These are phyloP conservation scores for Chalciporus chontae DNA, from an alignment of 768 basidiomycete genomes.

Conservation along the genomic window DNA sequence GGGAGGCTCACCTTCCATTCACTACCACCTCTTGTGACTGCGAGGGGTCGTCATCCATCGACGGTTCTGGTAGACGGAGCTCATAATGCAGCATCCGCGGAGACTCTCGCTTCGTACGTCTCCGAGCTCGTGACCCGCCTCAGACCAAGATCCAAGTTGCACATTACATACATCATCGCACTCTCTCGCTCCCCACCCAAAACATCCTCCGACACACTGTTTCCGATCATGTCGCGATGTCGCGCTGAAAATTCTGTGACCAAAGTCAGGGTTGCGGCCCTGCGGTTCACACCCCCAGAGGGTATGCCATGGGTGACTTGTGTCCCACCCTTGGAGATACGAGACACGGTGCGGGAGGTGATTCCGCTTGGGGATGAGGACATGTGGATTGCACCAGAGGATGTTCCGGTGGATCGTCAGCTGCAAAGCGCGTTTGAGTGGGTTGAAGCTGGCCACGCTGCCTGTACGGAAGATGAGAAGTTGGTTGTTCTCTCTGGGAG, in stretches of 20 bases:
- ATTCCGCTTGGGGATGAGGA: slow-evolving; percentile 38
- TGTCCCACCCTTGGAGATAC: slow-evolving; percentile 51
- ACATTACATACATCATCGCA: slow-evolving; percentile 69
- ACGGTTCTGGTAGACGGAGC: slow-evolving; percentile 85
- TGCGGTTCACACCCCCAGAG: slow-evolving; percentile 70
- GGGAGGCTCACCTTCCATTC: slow-evolving; percentile 77
- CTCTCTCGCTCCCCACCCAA: slow-evolving; percentile 89
- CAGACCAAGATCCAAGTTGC: slow-evolving; percentile 25
- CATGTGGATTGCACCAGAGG: slow-evolving; percentile 41
- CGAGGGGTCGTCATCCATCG: slow-evolving; percentile 19
- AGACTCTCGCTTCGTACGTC: slow-evolving; percentile 60
- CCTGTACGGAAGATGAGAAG: slow-evolving; percentile 22
- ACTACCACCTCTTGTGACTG: slow-evolving; percentile 20
- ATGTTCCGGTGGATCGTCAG: slow-evolving; percentile 31
- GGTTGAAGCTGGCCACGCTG: slow-evolving; percentile 24
- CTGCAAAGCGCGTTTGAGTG: slow-evolving; percentile 51
- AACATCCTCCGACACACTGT: slow-evolving; percentile 65
- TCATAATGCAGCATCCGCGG: slow-evolving; percentile 81
- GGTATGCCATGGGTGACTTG: slow-evolving; percentile 94
- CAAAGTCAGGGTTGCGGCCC: slow-evolving; percentile 47
- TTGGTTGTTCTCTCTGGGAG: slow-evolving; percentile 84
- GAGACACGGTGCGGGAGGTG: slow-evolving; percentile 40
- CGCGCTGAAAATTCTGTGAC: slow-evolving; percentile 27
- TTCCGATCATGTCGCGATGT: slow-evolving; percentile 54
- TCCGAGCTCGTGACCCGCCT: slow-evolving; percentile 32